phyloP scores from a whole-genome alignment of 306 rosid genomes.

The Sicyos edulis region DNA sequence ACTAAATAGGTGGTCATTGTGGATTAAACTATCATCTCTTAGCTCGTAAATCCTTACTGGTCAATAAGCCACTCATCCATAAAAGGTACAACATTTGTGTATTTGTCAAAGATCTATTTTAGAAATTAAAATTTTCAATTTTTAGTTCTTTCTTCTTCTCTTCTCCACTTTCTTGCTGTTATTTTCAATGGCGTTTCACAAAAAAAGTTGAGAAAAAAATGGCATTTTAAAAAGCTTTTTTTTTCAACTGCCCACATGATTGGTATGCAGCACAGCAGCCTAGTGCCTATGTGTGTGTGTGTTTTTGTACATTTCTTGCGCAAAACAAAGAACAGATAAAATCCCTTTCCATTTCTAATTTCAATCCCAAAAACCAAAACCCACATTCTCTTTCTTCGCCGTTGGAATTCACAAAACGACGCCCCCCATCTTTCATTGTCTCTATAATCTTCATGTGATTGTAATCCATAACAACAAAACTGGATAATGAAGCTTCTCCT shows the following conservation, averaged over 20 bases:
- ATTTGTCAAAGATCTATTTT: neutral
- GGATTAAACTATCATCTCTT: no score
- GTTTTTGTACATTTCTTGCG: no score
- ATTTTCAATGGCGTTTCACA: neutral
- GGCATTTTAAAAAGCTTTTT: neutral
- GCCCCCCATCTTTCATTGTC: neutral
- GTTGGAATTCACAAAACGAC: neutral
- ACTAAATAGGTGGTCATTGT: no score
- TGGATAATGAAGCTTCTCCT: neutral
- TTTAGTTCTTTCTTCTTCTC: no score
- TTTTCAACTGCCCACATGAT: constrained; percentile 14
- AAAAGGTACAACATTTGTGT: neutral
- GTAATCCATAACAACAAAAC: no score
- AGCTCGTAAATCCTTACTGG: no score
- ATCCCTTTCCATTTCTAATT: neutral
- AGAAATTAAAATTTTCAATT: neutral
- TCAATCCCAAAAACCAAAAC: neutral
- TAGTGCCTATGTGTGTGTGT: no score
- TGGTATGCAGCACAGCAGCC: neutral
- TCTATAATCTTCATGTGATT: no score
- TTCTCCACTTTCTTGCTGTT: neutral
- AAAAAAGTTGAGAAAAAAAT: neutral
- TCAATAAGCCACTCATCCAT: no score
- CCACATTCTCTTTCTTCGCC: no score
- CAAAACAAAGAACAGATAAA: no score